Base-by-base conservation (phyloP, 1,284 basidiomycete genomes). In the Leccinum angustisporum region DNA sequence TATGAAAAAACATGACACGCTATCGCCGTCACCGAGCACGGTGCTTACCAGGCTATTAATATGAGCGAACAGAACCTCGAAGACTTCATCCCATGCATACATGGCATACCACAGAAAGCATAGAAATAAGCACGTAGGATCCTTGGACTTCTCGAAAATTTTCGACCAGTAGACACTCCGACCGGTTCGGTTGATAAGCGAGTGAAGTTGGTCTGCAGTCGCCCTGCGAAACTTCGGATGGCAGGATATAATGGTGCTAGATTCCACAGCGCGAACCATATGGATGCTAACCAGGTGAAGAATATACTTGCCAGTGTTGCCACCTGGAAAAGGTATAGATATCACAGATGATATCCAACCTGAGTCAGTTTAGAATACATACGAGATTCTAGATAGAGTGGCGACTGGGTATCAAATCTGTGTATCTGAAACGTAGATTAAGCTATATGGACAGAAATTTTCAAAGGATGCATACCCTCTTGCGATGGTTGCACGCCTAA, bases 21-120 rank as follows among this genome's bases (percentile, higher is more conserved):
- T 13, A 7, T 50, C 5, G 2, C n/a, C n/a, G n/a, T 33, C 30
- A 31, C 16, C 13, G 3, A n/a, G 1, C 18, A 27, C 4, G 13
- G 7, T n/a, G 68, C 76, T 52, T 56, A 78, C 83, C 65, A 83
- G 64, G n/a, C 61, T 65, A 56, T 75, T 77, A 16, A 85, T 78
- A 65, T 85, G 80, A 6, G 68, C 63, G 60, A 81, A 80, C 36
- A 85, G 67, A 7, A 67, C 63, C 66, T 85, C 82, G 40, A 84
- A 69, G 4, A 81, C 74, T 66, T 85, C 83, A 59, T 86, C 83
- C 83, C 83, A 85, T 1, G 83, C 75, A 64, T 85, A 86, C 54
- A 85, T 68, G 0, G 81, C 79, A 66, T 84, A 82, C 83, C 84
- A 86, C 54, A 86, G 67, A 50, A 80, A 75, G 31, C 78, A 78